A percentile compares a stretch with the other conserved stretches of the same genome.
phyloP scores from a whole-genome alignment of 2,329 filamentous ascomycete species.

The Colletotrichum sp. region DNA sequence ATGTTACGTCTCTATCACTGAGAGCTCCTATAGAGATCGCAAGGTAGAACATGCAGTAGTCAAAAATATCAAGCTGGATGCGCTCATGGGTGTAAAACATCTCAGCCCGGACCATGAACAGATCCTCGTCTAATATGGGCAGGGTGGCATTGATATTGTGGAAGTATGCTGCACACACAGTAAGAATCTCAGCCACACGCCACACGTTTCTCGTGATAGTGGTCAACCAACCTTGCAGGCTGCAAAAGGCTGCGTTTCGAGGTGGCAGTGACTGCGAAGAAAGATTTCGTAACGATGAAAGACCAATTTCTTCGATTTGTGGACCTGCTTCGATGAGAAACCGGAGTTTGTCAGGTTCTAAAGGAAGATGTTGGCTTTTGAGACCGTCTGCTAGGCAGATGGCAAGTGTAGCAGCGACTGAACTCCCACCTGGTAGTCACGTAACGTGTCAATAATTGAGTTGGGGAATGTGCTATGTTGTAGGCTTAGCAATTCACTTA shows the following conservation, averaged over 20 bases:
- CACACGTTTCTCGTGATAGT: background rate
- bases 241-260: background rate
- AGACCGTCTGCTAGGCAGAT: background rate
- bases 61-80: background rate
- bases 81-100: background rate
- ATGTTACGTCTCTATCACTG: background rate
- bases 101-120: background rate
- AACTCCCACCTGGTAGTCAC: background rate
- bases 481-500: accelerated
- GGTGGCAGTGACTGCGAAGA: background rate
- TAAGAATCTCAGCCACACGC: background rate
- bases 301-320: background rate
- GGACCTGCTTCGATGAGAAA: background rate
- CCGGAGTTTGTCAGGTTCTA: background rate
- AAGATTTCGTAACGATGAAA: background rate
- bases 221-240: background rate
- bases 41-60: background rate
- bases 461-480: background rate
- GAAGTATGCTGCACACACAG: background rate
- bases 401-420: background rate
- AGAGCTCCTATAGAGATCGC: background rate
- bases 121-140: background rate
- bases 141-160: background rate
- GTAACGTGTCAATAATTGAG: background rate
- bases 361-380: background rate